Percentiles rank a stretch among this genome's conserved stretches.
Conservation (phyloP, 805 yeast species). For the Cyberlindnera maclurae region DNA sequence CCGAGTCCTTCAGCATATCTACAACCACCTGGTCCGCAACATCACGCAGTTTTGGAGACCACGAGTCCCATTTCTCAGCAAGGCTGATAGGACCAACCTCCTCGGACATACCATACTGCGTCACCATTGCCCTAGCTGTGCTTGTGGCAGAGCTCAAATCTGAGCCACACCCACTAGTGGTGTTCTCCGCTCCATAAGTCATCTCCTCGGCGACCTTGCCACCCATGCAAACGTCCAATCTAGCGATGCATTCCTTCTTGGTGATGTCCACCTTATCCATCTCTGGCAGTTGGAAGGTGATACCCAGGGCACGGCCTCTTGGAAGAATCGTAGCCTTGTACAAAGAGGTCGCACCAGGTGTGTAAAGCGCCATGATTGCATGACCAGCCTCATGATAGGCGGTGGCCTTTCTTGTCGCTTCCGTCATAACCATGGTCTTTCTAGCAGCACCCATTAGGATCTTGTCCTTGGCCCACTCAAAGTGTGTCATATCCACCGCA, state of each 20-base stretch:
- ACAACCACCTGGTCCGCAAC: conserved; percentile 92
- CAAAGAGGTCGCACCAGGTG: conserved; percentile 89
- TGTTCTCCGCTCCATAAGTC: conserved; percentile 84
- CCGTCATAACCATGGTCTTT: conserved; percentile 95
- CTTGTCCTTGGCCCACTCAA: conserved; percentile 99
- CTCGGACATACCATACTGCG: conserved; percentile 93
- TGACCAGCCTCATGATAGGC: conserved; percentile 99
- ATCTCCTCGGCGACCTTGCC: conserved; percentile 96
- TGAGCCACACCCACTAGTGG: conserved; percentile 91
- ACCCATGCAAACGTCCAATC: conserved; percentile 97
- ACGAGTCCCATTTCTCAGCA: conserved; percentile 86
- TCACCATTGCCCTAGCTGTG: conserved; percentile 95
- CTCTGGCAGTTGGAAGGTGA: conserved; percentile 96
- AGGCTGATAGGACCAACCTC: conserved; percentile 87
- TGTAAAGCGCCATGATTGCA: conserved; percentile 94
- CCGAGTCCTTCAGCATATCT: conserved; percentile 64
- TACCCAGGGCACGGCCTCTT: conserved; percentile 93
- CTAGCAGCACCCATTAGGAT: conserved; percentile 97
- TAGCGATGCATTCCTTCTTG: conserved; percentile 79
- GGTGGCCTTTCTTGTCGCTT: conserved; percentile 86
- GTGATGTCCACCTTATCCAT: conserved; percentile 96
- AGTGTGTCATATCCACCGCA: conserved; percentile 82
- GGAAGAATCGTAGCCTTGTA: conserved; percentile 97
- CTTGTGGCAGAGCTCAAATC: conserved; percentile 86
- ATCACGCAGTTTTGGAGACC: conserved; percentile 87